These are phyloP conservation scores for Gremmenia infestans DNA, from an alignment of 2,329 filamentous ascomycete genomes.

Conservation along the genomic window DNA sequence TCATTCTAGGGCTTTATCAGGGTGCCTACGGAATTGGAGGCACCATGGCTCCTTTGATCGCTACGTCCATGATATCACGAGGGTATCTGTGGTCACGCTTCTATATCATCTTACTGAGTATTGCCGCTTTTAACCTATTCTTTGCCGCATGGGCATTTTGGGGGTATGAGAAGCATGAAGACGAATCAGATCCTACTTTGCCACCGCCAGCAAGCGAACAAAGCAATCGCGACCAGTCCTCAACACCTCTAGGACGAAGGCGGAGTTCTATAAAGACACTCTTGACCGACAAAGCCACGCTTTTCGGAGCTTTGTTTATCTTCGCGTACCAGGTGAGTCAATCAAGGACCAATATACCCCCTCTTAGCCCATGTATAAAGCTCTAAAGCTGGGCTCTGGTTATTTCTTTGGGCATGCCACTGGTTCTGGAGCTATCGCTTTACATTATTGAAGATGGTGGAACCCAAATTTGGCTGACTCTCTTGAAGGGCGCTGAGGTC, in stretches of 20 bases:
- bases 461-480: no score
- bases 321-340: conserved; percentile 62
- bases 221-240: neutral
- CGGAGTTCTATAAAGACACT: conserved; percentile 35
- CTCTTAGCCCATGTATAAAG: no score
- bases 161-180: conserved; percentile 63
- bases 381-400: no score
- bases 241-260: conserved; percentile 9
- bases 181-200: conserved; percentile 52
- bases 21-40: conserved; percentile 63
- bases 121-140: conserved; percentile 50
- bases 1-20: conserved; percentile 55
- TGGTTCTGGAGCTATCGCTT: neutral
- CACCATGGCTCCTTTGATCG: conserved; percentile 62
- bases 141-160: conserved; percentile 62
- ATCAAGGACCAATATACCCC: neutral
- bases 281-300: conserved; percentile 41
- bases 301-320: conserved; percentile 72
- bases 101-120: conserved; percentile 59
- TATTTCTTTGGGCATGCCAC: neutral
- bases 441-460: no score
- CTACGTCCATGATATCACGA: conserved; percentile 55
- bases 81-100: conserved; percentile 68
- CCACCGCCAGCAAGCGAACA: conserved; percentile 38
- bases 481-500: conserved; percentile 61